Evolutionary conservation across 306 rosid species (phyloP), one percentile per base, ranked within the genome.

Genomic region (Sechiopsis laciniata): DNA sequence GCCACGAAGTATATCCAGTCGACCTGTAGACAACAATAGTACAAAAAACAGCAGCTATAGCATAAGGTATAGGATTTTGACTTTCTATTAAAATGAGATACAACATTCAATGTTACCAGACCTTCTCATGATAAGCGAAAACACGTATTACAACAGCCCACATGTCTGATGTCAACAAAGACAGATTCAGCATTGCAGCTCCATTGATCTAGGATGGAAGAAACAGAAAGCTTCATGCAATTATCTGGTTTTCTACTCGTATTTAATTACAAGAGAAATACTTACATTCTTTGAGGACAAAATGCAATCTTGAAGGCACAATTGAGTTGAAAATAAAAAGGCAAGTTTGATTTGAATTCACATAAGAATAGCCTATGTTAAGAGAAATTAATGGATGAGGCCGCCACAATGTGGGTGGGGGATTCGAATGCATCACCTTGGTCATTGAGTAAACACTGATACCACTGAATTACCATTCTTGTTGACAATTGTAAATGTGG

Each of bases 91-190:
- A 66, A 42, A 66, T 40, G n/a, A 66, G 29, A 61, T 62, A 24
- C 0, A 10, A 24, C 58, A 6, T 56, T 55, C 14, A 16, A 64
- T 6, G 24, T 64, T 64, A 64, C 51, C 83, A 65, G 70, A 93
- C 98, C 96, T 94, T 90, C 79, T 94, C 96, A 24, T 86, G 83
- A 83, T 90, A 89, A 19, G 97, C 96, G 42, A 89, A 94, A 67
- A 90, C 80, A 71, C 98, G 98, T 82, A 94, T 94, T 58, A 94
- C 62, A 69, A 89, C 98, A 10, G 98, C 81, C 97, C 98, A 94
- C 98, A 94, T 94, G 83, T 94, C 98, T n/a, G 98, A 94, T 66
- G 98, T 94, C 66, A 94, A 83, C 82, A 94, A 82, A 60, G 98
- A 94, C 81, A 94, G 85, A 79, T 94, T 94, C 53, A 94, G 85